Conservation (phyloP, 768 basidiomycete species). For the Mycena sanguinolenta region DNA sequence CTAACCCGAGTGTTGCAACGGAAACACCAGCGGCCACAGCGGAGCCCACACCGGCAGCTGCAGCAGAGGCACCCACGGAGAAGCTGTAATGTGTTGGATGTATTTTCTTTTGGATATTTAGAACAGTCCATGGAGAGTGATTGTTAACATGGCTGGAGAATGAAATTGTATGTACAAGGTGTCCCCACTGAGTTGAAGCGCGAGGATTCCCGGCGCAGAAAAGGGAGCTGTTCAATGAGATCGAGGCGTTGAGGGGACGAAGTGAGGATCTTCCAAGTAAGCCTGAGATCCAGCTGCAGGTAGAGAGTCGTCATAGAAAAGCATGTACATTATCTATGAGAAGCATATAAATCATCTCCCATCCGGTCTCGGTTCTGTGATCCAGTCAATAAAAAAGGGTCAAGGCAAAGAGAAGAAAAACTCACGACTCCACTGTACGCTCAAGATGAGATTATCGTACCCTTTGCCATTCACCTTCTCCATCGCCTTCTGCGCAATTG, state of each 20-base stretch:
- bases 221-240: too few species aligned
- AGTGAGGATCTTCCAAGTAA: too few species aligned
- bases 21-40: too few species aligned
- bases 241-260: too few species aligned
- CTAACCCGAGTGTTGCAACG: not conserved
- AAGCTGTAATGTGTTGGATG: conserved; percentile 6
- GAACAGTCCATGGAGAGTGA: conserved; percentile 4
- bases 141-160: conserved; percentile 11
- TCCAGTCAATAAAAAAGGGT: not conserved
- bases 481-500: conserved; percentile 88
- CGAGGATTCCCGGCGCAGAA: too few species aligned
- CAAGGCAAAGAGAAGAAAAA: conserved; percentile 30
- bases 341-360: conserved; percentile 39
- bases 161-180: not conserved
- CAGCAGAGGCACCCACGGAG: conserved; percentile 19
- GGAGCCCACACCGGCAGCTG: not conserved
- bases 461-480: conserved; percentile 93
- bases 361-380: conserved; percentile 60
- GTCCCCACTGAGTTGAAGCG: too few species aligned
- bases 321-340: not conserved
- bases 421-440: conserved; percentile 75
- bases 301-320: not conserved
- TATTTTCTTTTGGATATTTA: not conserved
- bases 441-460: conserved; percentile 91
- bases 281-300: not conserved